Base-by-base conservation (phyloP, 306 rosid genomes). In the Lathyrus sativus region DNA sequence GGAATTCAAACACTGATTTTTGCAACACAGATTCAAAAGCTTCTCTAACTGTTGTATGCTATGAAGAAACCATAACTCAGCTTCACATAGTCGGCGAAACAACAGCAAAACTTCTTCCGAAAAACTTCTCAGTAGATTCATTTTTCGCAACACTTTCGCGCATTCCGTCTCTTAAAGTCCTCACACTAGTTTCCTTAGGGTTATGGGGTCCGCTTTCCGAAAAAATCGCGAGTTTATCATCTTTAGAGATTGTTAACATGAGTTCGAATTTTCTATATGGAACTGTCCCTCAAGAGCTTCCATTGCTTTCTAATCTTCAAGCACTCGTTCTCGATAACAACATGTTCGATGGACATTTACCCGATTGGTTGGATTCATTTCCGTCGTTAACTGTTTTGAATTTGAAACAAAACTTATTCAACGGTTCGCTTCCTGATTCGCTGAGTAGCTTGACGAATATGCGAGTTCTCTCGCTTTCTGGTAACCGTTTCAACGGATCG, bases 171-270 rank as follows among this genome's bases (percentile, higher is more conserved):
- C 76, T 93, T 78, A 93, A 85, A 73, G 98, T 93, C 67, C 89
- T 93, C 73, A 76, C 96, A 54, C 71, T 93, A 73, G 96, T 93
- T 67, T 93, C 98, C 59, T 85, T 93, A 26, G 98, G 98, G 35
- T 68, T 93, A 31, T 85, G 95, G 95, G 97, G 98, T 22, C 78
- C 82, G 41, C 77, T 93, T 50, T 90, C 98, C 42, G 84, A 85
- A 19, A 87, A 85, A 61, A 83, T 93, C 12, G 68, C 73, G 1
- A 79, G 57, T 11, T 79, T 93, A 60, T 70, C 97, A 24, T 84
- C 95, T 5, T 65, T 93, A 12, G 98, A 93, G 79, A 93, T 93
- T 57, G 76, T 88, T 9, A 93, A 90, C 62, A 67, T 86, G 68
- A 93, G 89, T 74, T 90, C 97, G 11, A 93, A 93, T 82, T 90